Evolutionary conservation across 208 protist genomes (phyloP).

Genomic region (Lotmaria passim): DNA sequence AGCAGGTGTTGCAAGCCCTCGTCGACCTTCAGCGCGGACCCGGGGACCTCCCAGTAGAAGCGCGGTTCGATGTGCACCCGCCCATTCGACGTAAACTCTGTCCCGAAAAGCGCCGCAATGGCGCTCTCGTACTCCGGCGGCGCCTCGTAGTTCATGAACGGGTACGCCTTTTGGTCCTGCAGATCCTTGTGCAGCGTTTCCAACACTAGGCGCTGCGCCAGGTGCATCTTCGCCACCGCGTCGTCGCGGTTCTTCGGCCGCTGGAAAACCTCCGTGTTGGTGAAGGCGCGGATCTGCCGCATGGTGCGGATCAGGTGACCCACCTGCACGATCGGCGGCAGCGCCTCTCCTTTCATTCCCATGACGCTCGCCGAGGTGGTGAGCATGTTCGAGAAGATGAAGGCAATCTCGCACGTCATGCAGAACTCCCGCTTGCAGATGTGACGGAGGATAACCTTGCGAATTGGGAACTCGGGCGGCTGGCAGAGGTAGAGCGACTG

Average conservation of each 20-base stretch:
- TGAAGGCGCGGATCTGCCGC: conserved; percentile 68
- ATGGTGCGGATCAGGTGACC: conserved; percentile 84
- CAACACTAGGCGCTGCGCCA: conserved; percentile 66
- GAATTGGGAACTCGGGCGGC: conserved; percentile 80
- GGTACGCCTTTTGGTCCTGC: conserved; percentile 81
- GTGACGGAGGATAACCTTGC: conserved; percentile 79
- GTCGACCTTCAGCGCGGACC: conserved; percentile 89
- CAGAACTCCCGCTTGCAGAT: conserved; percentile 86
- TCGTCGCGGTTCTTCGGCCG: conserved; percentile 79
- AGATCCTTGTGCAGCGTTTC: conserved; percentile 81
- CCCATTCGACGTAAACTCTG: conserved; percentile 79
- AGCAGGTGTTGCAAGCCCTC: conserved; percentile 91
- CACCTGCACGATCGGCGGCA: conserved; percentile 87
- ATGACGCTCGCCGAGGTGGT: conserved; percentile 56
- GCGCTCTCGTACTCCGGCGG: conserved; percentile 74
- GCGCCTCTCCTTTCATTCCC: conserved; percentile 60
- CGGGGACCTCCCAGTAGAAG: conserved; percentile 91
- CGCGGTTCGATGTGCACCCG: conserved; percentile 77
- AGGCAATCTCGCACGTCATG: conserved; percentile 87
- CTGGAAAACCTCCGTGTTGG: conserved; percentile 64
- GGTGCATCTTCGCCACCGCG: conserved; percentile 87
- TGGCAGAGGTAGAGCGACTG: conserved; percentile 90
- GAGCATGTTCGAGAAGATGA: conserved; percentile 91
- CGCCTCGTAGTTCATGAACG: conserved; percentile 66
- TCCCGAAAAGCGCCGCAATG: conserved; percentile 84